Evolutionary conservation across 176 grass and related monocot genomes (phyloP).

Genomic region (Triticum monococcum): DNA sequence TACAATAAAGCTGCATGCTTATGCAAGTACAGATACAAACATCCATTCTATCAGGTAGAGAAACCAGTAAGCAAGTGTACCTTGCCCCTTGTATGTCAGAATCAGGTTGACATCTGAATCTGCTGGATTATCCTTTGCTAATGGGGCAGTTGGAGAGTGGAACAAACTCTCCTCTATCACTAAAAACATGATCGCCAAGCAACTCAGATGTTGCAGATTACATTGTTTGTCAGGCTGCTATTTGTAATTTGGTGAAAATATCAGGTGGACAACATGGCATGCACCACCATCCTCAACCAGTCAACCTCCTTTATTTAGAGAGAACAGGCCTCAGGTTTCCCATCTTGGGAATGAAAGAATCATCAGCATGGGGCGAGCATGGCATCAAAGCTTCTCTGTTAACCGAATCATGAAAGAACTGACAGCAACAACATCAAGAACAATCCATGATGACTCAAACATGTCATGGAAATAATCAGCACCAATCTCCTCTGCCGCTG

Average conservation of each 20-base stretch:
- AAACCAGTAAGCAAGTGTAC: conserved; percentile 39
- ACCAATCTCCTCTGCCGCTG: conserved; percentile 60
- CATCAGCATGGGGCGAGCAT: background rate
- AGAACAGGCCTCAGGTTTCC: conserved; percentile 3
- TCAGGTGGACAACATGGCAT: conserved; percentile 6
- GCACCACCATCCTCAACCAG: background rate
- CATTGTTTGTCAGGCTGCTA: conserved; percentile 20
- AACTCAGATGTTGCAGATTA: conserved; percentile 21
- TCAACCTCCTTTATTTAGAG: conserved; percentile 27
- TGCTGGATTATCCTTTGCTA: conserved; percentile 20
- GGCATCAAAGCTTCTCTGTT: conserved; percentile 75
- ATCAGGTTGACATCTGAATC: conserved; percentile 29
- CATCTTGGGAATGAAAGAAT: conserved; percentile 25
- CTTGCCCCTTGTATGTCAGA: conserved; percentile 26
- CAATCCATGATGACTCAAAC: conserved; percentile 94
- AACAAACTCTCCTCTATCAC: conserved; percentile 14
- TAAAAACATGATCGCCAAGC: background rate
- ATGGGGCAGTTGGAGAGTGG: background rate
- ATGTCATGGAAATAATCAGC: conserved; percentile 80
- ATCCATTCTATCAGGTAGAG: conserved; percentile 29
- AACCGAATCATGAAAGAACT: conserved; percentile 88
- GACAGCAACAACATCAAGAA: conserved; percentile 60
- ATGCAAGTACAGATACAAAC: conserved; percentile 38
- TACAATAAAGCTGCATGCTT: conserved; percentile 11
- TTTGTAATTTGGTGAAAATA: conserved; percentile 20